Conservation (phyloP, 345 rosid species). For the Sonneratia caseolaris region DNA sequence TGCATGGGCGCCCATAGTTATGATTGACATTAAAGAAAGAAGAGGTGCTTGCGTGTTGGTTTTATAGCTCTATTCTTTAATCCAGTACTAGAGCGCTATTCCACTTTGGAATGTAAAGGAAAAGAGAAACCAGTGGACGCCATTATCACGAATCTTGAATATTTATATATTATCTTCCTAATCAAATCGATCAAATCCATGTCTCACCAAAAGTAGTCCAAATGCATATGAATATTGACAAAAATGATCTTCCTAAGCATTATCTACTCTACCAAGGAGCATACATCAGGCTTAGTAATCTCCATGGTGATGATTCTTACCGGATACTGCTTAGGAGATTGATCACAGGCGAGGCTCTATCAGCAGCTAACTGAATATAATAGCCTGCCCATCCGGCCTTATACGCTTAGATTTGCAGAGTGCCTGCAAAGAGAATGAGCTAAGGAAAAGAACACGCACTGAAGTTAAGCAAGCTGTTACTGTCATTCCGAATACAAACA, state of each 20-base stretch:
- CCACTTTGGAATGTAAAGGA: not conserved
- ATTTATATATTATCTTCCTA: not conserved
- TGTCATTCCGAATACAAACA: not conserved
- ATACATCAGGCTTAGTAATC: not conserved
- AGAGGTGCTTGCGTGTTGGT: not conserved
- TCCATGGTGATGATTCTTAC: not conserved
- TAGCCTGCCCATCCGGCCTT: not conserved
- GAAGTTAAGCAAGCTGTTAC: not conserved
- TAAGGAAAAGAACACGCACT: not conserved
- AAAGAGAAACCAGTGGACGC: not conserved
- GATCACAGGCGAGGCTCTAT: not conserved
- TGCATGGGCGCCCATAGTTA: not conserved
- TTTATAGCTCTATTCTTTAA: not conserved
- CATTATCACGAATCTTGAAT: not conserved
- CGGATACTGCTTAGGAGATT: not conserved
- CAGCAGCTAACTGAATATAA: not conserved
- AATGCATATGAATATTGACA: not conserved
- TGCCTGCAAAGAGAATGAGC: not conserved
- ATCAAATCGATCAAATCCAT: not conserved
- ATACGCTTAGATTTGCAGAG: not conserved
- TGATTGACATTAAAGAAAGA: not conserved
- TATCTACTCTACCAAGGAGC: not conserved
- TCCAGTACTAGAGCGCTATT: not conserved
- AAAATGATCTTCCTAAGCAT: not conserved
- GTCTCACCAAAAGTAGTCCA: not conserved